These are phyloP conservation scores for Pseudogymnoascus sp. DNA, from an alignment of 2,329 filamentous ascomycete genomes.

Conservation along the genomic window DNA sequence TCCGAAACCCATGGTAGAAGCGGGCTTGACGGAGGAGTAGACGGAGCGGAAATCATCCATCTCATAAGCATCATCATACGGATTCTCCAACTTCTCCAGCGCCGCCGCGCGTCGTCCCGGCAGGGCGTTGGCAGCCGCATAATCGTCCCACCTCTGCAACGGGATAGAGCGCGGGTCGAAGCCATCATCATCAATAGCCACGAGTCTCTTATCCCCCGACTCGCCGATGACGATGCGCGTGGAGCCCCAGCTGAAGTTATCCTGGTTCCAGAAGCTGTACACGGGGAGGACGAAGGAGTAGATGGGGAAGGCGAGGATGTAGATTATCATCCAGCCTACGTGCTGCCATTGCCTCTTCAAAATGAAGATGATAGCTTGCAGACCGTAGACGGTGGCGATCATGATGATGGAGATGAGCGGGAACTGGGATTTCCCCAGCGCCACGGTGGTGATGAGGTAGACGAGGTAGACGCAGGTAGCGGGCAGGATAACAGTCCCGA, in stretches of 20 bases:
- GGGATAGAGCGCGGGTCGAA: slow-evolving; percentile 92
- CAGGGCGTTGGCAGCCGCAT: slow-evolving; percentile 75
- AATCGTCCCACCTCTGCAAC: slow-evolving; percentile 95
- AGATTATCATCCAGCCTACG: slow-evolving; percentile 98
- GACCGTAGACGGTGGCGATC: slow-evolving; percentile 89
- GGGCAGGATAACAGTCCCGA: slow-evolving; percentile 86
- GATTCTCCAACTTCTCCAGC: slow-evolving; percentile 54
- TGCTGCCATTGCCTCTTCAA: slow-evolving; percentile 97
- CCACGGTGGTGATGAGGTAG: slow-evolving; percentile 76
- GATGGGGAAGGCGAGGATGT: slow-evolving; percentile 81
- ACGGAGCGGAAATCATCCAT: slow-evolving; percentile 98
- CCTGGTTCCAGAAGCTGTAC: slow-evolving; percentile 99
- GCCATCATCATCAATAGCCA: slow-evolving; percentile 73
- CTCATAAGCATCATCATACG: slow-evolving; percentile 74
- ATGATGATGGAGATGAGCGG: slow-evolving; percentile 83
- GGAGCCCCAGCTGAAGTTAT: slow-evolving; percentile 99
- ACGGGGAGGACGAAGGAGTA: slow-evolving; percentile 86
- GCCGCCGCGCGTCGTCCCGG: slow-evolving; percentile 72
- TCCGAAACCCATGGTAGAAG: slow-evolving; percentile 79
- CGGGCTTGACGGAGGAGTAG: slow-evolving; percentile 83
- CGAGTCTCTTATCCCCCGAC: slow-evolving; percentile 80
- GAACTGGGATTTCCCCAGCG: slow-evolving; percentile 62
- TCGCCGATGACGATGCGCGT: slow-evolving; percentile 95
- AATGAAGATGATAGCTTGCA: slow-evolving; percentile 96
- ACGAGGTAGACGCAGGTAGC: slow-evolving; percentile 83